A percentile compares a stretch with the other conserved stretches of the same genome.
Evolutionary conservation across 192 early-diverging fungal species (phyloP).

Genomic region (Backusella morwellensis): DNA sequence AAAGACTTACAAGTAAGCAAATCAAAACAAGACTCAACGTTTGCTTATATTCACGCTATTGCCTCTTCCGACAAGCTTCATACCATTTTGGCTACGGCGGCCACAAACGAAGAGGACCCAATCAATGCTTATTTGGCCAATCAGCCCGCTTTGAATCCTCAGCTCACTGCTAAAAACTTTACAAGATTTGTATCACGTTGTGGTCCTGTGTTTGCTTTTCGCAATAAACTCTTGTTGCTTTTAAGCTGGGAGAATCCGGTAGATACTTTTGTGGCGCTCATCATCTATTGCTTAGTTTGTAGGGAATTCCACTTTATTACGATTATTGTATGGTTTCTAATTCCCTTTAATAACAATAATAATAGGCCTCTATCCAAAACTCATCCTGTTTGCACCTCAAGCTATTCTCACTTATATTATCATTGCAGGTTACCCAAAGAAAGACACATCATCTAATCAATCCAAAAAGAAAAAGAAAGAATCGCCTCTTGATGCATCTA

Average conservation of each 20-base stretch:
- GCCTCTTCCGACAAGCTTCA: constrained; percentile 4
- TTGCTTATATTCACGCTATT: background rate
- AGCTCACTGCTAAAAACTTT: constrained; percentile 68
- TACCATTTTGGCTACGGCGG: background rate
- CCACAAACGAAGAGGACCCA: constrained; percentile 19
- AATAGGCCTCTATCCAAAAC: constrained; percentile 9
- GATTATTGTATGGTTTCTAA: background rate
- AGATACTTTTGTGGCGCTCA: constrained; percentile 52
- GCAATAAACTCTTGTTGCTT: constrained; percentile 56
- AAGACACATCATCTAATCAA: background rate
- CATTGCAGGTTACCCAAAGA: background rate
- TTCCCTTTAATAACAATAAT: background rate
- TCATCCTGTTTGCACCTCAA: background rate
- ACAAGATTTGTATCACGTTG: constrained; percentile 65
- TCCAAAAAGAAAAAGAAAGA: background rate
- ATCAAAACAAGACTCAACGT: background rate
- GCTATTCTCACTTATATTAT: background rate
- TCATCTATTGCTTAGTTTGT: constrained; percentile 53
- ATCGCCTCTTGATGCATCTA: background rate
- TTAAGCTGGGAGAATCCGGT: constrained; percentile 71
- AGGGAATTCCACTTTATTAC: constrained; percentile 23
- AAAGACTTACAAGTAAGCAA: background rate
- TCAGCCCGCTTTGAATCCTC: constrained; percentile 50
- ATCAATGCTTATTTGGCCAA: constrained; percentile 40
- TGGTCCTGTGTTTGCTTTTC: constrained; percentile 60